Evolutionary conservation across 495 filamentous ascomycete species (phyloP).

Genomic region (Xylaria palmicola): DNA sequence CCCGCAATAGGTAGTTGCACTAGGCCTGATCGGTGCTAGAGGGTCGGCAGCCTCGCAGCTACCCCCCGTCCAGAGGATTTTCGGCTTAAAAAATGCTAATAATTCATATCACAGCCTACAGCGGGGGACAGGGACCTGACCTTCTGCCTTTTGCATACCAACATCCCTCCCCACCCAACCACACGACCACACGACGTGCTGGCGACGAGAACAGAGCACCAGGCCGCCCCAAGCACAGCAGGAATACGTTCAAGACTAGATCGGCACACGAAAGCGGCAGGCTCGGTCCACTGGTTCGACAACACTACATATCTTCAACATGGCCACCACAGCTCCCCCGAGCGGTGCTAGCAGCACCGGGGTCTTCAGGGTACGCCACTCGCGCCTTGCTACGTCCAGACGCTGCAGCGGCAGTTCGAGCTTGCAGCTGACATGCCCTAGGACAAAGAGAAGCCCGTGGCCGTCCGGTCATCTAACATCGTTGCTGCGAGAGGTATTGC

Average conservation of each 20-base stretch:
- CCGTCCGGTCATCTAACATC: constrained; percentile 93
- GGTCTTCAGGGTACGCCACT: constrained; percentile 71
- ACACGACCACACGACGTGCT: not conserved
- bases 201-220: not conserved
- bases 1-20: too few relatives aligned
- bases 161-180: constrained; percentile 4
- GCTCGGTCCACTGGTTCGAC: not conserved
- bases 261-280: not conserved
- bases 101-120: constrained; percentile 14
- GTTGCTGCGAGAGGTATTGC: constrained; percentile 86
- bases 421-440: constrained; percentile 50
- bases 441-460: constrained; percentile 99
- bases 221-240: not conserved
- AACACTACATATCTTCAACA: constrained; percentile 39
- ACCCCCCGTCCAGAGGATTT: constrained; percentile 16
- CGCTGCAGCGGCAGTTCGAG: constrained; percentile 9
- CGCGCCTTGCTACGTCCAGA: constrained; percentile 12
- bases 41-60: constrained; percentile 30
- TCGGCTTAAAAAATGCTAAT: constrained; percentile 11
- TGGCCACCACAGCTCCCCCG: constrained; percentile 62
- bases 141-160: constrained; percentile 1
- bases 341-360: constrained; percentile 60
- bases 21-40: constrained; percentile 16
- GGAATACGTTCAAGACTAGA: not conserved
- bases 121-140: constrained; percentile 5